phyloP scores from a whole-genome alignment of 805 yeast genomes.

The Myxozyma geophila region DNA sequence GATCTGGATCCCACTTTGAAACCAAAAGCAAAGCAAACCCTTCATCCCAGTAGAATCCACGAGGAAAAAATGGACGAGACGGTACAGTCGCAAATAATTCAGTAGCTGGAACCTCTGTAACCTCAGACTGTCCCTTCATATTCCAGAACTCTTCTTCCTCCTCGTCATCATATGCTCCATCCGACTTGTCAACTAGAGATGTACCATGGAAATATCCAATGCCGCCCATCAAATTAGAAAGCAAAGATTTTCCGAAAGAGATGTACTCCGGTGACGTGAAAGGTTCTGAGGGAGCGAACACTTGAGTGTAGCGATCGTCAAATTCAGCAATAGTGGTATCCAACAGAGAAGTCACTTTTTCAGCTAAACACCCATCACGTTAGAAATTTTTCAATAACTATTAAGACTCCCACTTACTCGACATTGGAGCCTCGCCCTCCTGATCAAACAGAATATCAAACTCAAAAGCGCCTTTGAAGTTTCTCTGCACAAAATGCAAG shows the following conservation, averaged over 20 bases:
- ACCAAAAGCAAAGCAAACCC: constrained; percentile 91
- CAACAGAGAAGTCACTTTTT: constrained; percentile 39
- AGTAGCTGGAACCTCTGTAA: constrained; percentile 67
- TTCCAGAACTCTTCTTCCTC: constrained; percentile 54
- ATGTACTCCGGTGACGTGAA: constrained; percentile 52
- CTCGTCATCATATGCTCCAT: constrained; percentile 69
- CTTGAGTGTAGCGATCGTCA: constrained; percentile 56
- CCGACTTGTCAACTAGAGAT: constrained; percentile 74
- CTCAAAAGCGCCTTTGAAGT: constrained; percentile 73
- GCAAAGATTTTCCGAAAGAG: constrained; percentile 72
- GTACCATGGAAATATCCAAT: constrained; percentile 86
- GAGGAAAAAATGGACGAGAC: constrained; percentile 89
- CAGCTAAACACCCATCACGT: constrained; percentile 14
- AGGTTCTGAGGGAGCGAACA: constrained; percentile 61
- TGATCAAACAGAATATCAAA: constrained; percentile 58
- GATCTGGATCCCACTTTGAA: constrained; percentile 64
- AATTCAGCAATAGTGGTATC: constrained; percentile 48
- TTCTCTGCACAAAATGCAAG: constrained; percentile 76
- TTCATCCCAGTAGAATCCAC: constrained; percentile 99
- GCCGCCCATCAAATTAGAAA: constrained; percentile 88
- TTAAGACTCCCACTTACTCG: constrained; percentile 17
- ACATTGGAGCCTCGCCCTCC: constrained; percentile 16
- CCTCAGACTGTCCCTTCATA: constrained; percentile 29
- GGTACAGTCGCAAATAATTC: constrained; percentile 85
- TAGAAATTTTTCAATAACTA: neutral